Base-by-base conservation (phyloP, 352 stramenopile genomes). In the Elongisporangium anandrum region DNA sequence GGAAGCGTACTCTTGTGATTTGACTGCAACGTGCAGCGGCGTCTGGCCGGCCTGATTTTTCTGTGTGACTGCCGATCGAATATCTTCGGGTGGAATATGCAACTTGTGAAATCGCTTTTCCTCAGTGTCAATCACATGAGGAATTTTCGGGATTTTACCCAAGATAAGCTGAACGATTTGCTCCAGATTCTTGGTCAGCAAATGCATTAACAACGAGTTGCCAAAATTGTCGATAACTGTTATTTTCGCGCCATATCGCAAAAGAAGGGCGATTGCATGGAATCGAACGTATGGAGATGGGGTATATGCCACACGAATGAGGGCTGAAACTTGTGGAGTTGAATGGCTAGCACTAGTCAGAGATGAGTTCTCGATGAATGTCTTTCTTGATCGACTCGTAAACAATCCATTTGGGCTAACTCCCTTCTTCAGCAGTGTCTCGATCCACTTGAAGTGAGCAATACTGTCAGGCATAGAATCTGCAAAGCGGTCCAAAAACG, bases 181-280 rank as follows among this genome's bases (percentile, higher is more conserved):
- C 23, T 72, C 26, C 17, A 87, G 60, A 26, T 93, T 93, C 13
- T 64, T 66, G 0, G 70, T 64, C 3, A 76, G 68, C 20, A 90
- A 59, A 56, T 93, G 83, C 68, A 84, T 85, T n/a, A 90, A 54
- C 1, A 83, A 17, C 4, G 69, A 86, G 56, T 91, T 87, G 12
- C 81, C 79, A 4, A 74, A 73, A 38, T 60, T 76, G 41, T 93
- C 83, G 9, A 56, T 50, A 2, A 56, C 57, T 5, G 69, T 66
- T 5, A 89, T 52, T 53, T 88, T 88, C 0, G 83, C 78, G 13
- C 78, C 78, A 41, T 88, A 85, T 8, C 73, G 74, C 7, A 91
- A 66, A 3, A 93, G 52, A 19, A 91, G 20, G 1, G 63, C 79
- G 15, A 93, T 65, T 0, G 68, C 24, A 16, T 74, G 67, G 49